Conservation (phyloP, 306 rosid species). For the Begonia loranthoides region DNA sequence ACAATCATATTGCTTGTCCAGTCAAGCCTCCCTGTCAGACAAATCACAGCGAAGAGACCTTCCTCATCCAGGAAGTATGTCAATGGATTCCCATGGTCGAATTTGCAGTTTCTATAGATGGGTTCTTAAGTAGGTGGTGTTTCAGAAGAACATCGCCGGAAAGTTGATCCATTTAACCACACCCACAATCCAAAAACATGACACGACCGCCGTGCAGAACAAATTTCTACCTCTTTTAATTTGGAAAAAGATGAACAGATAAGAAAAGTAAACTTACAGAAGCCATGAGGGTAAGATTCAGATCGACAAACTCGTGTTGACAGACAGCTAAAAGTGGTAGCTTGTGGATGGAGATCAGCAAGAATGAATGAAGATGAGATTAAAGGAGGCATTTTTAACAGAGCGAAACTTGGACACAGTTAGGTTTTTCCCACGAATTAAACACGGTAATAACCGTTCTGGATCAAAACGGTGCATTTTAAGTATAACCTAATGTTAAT, state of each 20-base stretch:
- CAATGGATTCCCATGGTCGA: not conserved
- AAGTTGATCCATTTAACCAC: not conserved
- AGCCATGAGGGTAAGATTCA: not conserved
- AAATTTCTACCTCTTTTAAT: not conserved
- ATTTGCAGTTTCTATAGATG: not conserved
- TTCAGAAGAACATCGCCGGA: not conserved
- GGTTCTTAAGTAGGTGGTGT: not conserved
- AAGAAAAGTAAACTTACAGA: constrained; percentile 1
- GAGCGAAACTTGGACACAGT: not conserved
- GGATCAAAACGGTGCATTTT: not conserved
- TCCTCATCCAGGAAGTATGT: too few species aligned
- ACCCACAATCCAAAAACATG: not conserved
- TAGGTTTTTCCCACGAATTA: not conserved
- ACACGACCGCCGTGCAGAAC: too few species aligned
- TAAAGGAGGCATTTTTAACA: not conserved
- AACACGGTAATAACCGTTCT: not conserved
- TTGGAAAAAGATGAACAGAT: not conserved
- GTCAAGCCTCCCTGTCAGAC: not conserved
- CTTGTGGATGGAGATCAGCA: not conserved
- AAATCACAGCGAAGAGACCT: too few species aligned
- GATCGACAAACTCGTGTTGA: not conserved
- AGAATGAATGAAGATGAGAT: not conserved
- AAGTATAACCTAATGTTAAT: not conserved
- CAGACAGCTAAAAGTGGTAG: not conserved
- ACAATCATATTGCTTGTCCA: too few species aligned